phyloP scores from a whole-genome alignment of 305 asterid genomes.

The Fraxinus xanthoxyloides region DNA sequence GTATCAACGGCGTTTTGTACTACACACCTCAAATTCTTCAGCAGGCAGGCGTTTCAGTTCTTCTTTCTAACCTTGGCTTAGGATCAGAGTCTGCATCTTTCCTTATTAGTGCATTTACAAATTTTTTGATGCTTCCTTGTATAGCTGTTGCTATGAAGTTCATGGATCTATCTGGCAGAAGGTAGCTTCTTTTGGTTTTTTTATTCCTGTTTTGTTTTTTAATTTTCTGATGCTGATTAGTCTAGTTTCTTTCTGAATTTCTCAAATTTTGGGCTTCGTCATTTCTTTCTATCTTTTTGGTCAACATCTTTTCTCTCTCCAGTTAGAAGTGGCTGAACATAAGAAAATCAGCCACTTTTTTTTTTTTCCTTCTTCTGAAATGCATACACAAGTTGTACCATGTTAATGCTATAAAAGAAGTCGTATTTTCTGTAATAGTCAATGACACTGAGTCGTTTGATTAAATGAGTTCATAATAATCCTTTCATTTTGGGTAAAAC shows the following conservation, averaged over 20 bases:
- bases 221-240: neutral
- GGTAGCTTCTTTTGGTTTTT: conserved; percentile 39
- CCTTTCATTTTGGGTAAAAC: neutral
- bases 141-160: conserved; percentile 85
- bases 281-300: neutral
- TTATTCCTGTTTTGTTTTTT: neutral
- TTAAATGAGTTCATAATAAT: neutral
- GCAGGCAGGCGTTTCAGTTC: conserved; percentile 88
- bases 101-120: conserved; percentile 74
- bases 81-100: conserved; percentile 73
- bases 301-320: neutral
- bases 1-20: conserved; percentile 88
- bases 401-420: neutral
- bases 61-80: conserved; percentile 70
- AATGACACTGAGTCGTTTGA: neutral
- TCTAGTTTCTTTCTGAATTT: neutral
- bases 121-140: conserved; percentile 83
- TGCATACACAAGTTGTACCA: neutral
- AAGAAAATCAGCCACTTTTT: neutral
- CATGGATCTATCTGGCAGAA: conserved; percentile 88
- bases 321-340: neutral
- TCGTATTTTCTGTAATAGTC: neutral
- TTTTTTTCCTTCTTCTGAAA: neutral
- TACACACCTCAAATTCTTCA: conserved; percentile 90
- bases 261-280: neutral